A percentile compares a stretch with the other conserved stretches of the same genome.
phyloP scores from a whole-genome alignment of 2,329 filamentous ascomycete genomes.

The Claviceps pusilla region DNA sequence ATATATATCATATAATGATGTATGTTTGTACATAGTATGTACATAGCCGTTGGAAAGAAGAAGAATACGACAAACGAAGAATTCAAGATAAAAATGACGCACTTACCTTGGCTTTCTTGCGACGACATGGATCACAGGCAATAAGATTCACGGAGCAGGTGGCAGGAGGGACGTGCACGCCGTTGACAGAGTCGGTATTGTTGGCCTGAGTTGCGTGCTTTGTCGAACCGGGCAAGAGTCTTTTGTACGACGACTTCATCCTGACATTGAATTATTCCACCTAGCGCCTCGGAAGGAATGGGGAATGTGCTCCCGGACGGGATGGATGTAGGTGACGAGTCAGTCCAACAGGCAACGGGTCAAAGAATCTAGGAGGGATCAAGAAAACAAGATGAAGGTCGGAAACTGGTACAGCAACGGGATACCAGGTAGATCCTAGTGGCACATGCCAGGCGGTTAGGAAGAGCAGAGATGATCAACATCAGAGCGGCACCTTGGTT shows the following conservation, averaged over 20 bases:
- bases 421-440: neutral
- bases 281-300: neutral
- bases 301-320: neutral
- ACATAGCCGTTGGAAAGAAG: neutral
- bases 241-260: neutral
- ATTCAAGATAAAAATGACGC: neutral
- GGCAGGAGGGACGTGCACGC: neutral
- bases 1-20: neutral
- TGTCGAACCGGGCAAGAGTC: slow-evolving; percentile 1
- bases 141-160: slow-evolving; percentile 1
- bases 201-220: neutral
- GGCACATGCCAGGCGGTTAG: neutral
- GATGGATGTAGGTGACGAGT: neutral
- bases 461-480: neutral
- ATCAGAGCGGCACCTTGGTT: neutral
- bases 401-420: neutral
- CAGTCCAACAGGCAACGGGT: neutral
- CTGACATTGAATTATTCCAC: neutral
- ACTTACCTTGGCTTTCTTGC: slow-evolving; percentile 2
- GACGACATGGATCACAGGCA: slow-evolving; percentile 2
- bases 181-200: neutral
- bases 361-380: neutral
- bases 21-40: neutral
- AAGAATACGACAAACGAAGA: neutral
- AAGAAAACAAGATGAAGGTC: neutral